A percentile compares a stretch with the other conserved stretches of the same genome.
Evolutionary conservation across 768 basidiomycete genomes (phyloP).

Genomic region (Goffeauzyma gilvescens): DNA sequence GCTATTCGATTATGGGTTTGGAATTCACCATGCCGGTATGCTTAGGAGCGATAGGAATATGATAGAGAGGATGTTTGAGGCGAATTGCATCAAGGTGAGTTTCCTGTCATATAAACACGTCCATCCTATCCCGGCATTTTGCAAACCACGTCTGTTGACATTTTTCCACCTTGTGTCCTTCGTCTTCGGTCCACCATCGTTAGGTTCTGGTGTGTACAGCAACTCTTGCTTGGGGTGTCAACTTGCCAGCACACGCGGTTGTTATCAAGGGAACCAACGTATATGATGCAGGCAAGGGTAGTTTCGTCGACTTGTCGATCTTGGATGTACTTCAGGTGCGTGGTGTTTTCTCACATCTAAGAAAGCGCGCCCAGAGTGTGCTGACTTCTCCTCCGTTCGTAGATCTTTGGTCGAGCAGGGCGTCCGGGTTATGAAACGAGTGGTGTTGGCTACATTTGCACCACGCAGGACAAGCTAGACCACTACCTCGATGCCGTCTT

Average conservation of each 20-base stretch:
- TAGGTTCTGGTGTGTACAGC: conserved; percentile 96
- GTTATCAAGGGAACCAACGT: conserved; percentile 95
- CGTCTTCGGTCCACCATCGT: not conserved
- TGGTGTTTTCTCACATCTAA: not conserved
- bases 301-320: conserved; percentile 79
- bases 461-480: conserved; percentile 72
- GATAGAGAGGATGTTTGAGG: conserved; percentile 86
- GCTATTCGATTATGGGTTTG: conserved; percentile 77
- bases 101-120: not conserved
- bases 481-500: conserved; percentile 78
- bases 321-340: conserved; percentile 62
- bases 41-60: conserved; percentile 78
- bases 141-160: not conserved
- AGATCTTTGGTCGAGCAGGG: conserved; percentile 94
- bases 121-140: not conserved
- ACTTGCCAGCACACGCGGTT: conserved; percentile 92
- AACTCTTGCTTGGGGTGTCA: conserved; percentile 97
- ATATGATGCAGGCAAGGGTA: conserved; percentile 74
- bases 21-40: conserved; percentile 98
- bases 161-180: not conserved
- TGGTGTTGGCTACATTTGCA: conserved; percentile 93
- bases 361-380: not conserved
- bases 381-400: not conserved
- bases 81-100: conserved; percentile 67
- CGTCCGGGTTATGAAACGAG: conserved; percentile 47